Conservation (phyloP, 768 basidiomycete species). For the Mycena albidolilacea region DNA sequence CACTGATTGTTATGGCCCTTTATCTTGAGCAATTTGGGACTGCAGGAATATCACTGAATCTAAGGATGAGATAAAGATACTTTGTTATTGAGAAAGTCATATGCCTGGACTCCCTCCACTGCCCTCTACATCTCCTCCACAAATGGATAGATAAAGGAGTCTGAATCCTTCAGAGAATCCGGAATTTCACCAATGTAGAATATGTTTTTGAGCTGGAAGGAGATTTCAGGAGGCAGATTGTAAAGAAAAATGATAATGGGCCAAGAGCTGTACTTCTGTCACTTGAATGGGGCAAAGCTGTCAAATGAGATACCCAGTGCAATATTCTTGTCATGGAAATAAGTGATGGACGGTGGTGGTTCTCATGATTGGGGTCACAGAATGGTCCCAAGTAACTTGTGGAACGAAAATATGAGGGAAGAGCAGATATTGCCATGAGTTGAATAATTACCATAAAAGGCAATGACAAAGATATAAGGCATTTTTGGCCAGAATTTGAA, state of each 20-base stretch:
- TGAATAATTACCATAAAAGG: too few relatives aligned
- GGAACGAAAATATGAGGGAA: too few relatives aligned
- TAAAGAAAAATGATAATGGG: slow-evolving; percentile 47
- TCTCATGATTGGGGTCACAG: too few relatives aligned
- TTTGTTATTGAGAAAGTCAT: neutral
- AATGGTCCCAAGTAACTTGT: too few relatives aligned
- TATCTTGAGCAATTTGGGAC: slow-evolving; percentile 11
- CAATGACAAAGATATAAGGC: too few relatives aligned
- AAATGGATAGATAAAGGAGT: slow-evolving; percentile 51
- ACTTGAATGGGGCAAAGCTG: slow-evolving; percentile 51
- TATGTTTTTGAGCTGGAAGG: slow-evolving; percentile 46
- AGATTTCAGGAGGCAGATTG: slow-evolving; percentile 52
- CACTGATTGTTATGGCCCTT: too few relatives aligned
- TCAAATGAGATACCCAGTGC: slow-evolving; percentile 53
- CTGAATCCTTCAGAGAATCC: slow-evolving; percentile 46
- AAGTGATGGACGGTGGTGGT: too few relatives aligned
- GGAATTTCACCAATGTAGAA: slow-evolving; percentile 52
- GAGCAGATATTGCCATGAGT: too few relatives aligned
- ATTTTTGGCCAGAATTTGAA: too few relatives aligned
- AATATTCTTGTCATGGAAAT: too few relatives aligned
- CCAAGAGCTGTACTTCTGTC: slow-evolving; percentile 47
- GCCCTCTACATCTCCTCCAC: slow-evolving; percentile 8
- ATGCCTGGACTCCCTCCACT: slow-evolving; percentile 20
- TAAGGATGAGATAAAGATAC: slow-evolving; percentile 5
- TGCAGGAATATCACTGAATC: slow-evolving; percentile 11